These are phyloP conservation scores for Pseudocercospora crystallina DNA, from an alignment of 2,329 filamentous ascomycete species.

Conservation along the genomic window DNA sequence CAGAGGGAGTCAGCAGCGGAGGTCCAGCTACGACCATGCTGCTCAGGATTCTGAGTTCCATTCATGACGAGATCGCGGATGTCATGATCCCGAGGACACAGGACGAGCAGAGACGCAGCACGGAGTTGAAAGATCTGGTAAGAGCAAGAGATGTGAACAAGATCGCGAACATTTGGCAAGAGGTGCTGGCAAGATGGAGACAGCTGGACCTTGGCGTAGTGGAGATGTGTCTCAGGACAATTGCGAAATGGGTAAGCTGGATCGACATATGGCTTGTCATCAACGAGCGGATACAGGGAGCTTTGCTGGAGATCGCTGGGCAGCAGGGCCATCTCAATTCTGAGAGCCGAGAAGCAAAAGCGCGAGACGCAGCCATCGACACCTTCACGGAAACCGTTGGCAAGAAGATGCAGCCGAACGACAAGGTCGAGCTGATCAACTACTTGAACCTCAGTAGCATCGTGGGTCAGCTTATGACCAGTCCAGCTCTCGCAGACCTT, in stretches of 20 bases:
- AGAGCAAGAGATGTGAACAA: conserved; percentile 84
- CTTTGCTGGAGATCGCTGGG: conserved; percentile 85
- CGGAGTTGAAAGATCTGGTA: conserved; percentile 85
- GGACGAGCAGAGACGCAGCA: conserved; percentile 80
- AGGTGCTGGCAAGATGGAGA: conserved; percentile 77
- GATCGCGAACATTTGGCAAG: conserved; percentile 86
- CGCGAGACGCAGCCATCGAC: conserved; percentile 88
- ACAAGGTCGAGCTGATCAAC: conserved; percentile 91
- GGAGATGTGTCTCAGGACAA: conserved; percentile 85
- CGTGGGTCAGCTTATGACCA: conserved; percentile 79
- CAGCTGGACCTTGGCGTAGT: conserved; percentile 68
- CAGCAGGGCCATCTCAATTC: conserved; percentile 60
- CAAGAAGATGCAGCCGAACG: conserved; percentile 94
- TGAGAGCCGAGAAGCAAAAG: conserved; percentile 65
- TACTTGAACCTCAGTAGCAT: conserved; percentile 87
- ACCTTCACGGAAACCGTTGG: conserved; percentile 93
- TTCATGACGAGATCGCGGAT: conserved; percentile 97
- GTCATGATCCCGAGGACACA: conserved; percentile 76
- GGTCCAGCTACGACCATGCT: conserved; percentile 80
- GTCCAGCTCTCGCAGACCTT: conserved; percentile 74
- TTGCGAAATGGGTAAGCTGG: conserved; percentile 98
- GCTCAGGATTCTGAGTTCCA: conserved; percentile 79
- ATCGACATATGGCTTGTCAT: conserved; percentile 94
- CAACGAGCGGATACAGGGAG: conserved; percentile 80
- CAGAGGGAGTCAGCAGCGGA: conserved; percentile 54